A percentile compares a stretch with the other conserved stretches of the same genome.
These are phyloP conservation scores for Neospermospora avenae DNA, from an alignment of 2,329 filamentous ascomycete species.

Conservation along the genomic window DNA sequence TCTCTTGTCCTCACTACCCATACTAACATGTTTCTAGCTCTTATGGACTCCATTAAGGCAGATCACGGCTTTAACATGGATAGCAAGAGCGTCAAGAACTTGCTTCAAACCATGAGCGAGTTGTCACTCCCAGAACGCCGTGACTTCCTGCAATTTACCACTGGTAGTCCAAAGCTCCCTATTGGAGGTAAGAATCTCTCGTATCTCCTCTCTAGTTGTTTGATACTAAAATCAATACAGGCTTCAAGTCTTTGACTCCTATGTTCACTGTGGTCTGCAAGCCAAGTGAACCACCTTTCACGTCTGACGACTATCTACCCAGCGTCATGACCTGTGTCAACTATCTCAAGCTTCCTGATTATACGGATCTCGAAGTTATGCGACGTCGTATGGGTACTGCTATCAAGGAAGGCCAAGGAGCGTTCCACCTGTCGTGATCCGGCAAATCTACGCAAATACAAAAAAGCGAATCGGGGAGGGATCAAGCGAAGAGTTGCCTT, in stretches of 20 bases:
- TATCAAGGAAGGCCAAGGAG: conserved; percentile 92
- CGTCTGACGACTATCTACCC: conserved; percentile 95
- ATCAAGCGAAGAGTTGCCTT: not conserved
- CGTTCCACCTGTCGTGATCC: conserved; percentile 85
- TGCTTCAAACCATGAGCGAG: conserved; percentile 93
- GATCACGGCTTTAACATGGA: conserved; percentile 99
- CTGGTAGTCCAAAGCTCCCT: conserved; percentile 94
- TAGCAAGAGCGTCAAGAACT: conserved; percentile 88
- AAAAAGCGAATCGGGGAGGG: not conserved
- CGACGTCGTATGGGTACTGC: conserved; percentile 76
- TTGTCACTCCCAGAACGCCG: conserved; percentile 71
- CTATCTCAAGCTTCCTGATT: conserved; percentile 96
- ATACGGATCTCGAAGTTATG: conserved; percentile 74
- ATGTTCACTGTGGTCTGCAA: conserved; percentile 99
- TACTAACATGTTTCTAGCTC: conserved; percentile 50
- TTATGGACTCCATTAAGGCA: conserved; percentile 98
- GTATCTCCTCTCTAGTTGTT: not conserved
- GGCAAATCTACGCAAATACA: conserved; percentile 13
- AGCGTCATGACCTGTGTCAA: conserved; percentile 99
- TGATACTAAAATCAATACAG: conserved; percentile 47
- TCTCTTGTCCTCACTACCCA: not conserved
- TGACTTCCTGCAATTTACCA: conserved; percentile 96
- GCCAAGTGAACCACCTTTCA: conserved; percentile 91
- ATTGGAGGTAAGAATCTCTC: conserved; percentile 74
- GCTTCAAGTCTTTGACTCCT: conserved; percentile 93